These are phyloP conservation scores for Suhomyces tanzawaensis DNA, from an alignment of 805 yeast species.

Conservation along the genomic window DNA sequence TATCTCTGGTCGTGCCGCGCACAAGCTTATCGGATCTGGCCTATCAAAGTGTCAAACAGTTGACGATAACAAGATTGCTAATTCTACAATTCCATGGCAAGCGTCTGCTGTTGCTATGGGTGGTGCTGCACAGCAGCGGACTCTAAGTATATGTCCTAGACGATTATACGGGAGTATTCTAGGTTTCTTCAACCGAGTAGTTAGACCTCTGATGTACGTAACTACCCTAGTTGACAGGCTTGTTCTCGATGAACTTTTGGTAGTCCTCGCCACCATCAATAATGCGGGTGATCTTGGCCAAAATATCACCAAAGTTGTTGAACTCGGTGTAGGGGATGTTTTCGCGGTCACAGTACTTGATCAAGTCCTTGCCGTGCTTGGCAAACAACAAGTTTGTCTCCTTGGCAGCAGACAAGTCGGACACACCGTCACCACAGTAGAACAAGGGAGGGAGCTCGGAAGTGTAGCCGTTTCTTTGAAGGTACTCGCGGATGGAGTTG, in stretches of 20 bases:
- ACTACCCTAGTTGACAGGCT: too few species aligned
- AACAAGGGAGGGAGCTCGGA: slow-evolving; percentile 59
- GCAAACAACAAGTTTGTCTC: slow-evolving; percentile 94
- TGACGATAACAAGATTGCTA: too few species aligned
- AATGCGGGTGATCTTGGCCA: slow-evolving; percentile 55
- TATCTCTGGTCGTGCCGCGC: too few species aligned
- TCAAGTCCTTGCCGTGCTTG: slow-evolving; percentile 85
- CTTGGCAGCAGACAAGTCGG: slow-evolving; percentile 91
- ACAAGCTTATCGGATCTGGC: too few species aligned
- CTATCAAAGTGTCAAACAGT: too few species aligned
- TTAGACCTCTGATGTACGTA: too few species aligned
- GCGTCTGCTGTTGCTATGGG: too few species aligned
- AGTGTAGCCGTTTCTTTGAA: slow-evolving; percentile 27
- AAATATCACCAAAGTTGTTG: slow-evolving; percentile 71
- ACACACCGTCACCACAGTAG: slow-evolving; percentile 97
- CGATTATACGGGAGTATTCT: too few species aligned
- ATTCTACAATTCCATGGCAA: too few species aligned
- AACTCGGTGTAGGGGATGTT: slow-evolving; percentile 83
- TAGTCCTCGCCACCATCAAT: slow-evolving; percentile 27
- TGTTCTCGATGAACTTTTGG: slow-evolving; percentile 9
- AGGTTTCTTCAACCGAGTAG: too few species aligned
- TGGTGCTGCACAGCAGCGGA: too few species aligned
- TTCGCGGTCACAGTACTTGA: slow-evolving; percentile 78
- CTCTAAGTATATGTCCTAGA: too few species aligned
- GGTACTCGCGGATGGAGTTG: slow-evolving; percentile 60